Conservation (phyloP, 352 stramenopile species). For the Globisporangium lucens region DNA sequence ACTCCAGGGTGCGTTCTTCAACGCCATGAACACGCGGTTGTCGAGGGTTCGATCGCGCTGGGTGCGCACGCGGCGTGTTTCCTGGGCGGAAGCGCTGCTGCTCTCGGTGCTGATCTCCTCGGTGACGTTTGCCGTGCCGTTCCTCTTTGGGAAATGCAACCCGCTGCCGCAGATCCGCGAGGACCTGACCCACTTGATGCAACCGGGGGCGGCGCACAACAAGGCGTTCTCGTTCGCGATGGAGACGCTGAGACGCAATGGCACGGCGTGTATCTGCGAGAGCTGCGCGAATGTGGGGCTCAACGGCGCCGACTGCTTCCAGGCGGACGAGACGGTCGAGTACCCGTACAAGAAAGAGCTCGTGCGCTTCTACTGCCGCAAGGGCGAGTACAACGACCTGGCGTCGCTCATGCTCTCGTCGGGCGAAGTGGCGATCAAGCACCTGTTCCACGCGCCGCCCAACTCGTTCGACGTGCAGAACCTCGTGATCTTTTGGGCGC, state of each 20-base stretch:
- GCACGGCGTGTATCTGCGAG: conserved; percentile 70
- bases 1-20: conserved; percentile 96
- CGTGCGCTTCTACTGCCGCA: conserved; percentile 93
- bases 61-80: conserved; percentile 50
- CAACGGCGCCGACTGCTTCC: conserved; percentile 56
- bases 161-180: conserved; percentile 50
- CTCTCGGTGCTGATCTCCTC: conserved; percentile 58
- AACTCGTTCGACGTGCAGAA: conserved; percentile 75
- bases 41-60: conserved; percentile 80
- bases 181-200: conserved; percentile 46
- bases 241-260: conserved; percentile 63
- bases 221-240: conserved; percentile 71
- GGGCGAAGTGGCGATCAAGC: conserved; percentile 92
- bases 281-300: conserved; percentile 48
- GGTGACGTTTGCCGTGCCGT: conserved; percentile 60
- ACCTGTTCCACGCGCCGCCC: conserved; percentile 92
- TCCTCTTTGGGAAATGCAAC: conserved; percentile 64
- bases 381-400: conserved; percentile 97
- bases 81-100: conserved; percentile 58
- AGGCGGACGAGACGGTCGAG: conserved; percentile 59
- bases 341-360: conserved; percentile 88
- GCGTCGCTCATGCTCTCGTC: conserved; percentile 94
- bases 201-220: conserved; percentile 34
- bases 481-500: conserved; percentile 65
- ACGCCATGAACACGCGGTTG: conserved; percentile 92